Base-by-base conservation (phyloP, 148 eudicot species). In the Fagopyrum esculentum region DNA sequence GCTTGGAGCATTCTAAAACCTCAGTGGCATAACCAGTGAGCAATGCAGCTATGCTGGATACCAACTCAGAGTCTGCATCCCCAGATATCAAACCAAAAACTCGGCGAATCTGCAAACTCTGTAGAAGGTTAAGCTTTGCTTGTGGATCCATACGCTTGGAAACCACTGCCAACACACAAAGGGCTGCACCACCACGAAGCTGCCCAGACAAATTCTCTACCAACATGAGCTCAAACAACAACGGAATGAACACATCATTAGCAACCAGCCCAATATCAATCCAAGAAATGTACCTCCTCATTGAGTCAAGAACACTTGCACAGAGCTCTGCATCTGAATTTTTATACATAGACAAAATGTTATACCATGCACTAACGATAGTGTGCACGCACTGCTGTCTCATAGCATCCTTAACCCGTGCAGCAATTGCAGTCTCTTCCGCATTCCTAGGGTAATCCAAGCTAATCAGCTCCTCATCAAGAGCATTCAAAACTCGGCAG, bases 381-480 rank as follows among this genome's bases (percentile, higher is more conserved):
- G 87, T 92, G 56, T 81, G 73, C 73, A 95, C 88, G 84, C 99
- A 95, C 78, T 95, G 99, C 75, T 88, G 91, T 83, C 99, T 86
- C 96, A 95, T 95, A 10, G 92, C 91, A 80, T 95, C 99, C 90
- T 95, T 95, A 79, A 92, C 82, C 54, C 86, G 81, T 2, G 74
- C 87, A 0, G 99, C 90, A 69, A 83, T 81, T 0, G 89, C 90
- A 73, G 80, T 76, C 74, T 92, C 97, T 46, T 87, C 90, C 1
- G 84, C 66, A 78, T 69, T 83, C 15, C 97, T 86, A 0, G 88
- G 93, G 74, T 95, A 95, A 52, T 95, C 99, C 81, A 85, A 77
- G 68, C 97, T 95, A 81, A 95, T 95, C 74, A 95, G 77, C 61
- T 90, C 97, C 79, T 92, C 99, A 84, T 95, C 99, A 68, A 95